Conservation (phyloP, 495 filamentous ascomycete genomes). For the Chlorociboria aeruginascens region DNA sequence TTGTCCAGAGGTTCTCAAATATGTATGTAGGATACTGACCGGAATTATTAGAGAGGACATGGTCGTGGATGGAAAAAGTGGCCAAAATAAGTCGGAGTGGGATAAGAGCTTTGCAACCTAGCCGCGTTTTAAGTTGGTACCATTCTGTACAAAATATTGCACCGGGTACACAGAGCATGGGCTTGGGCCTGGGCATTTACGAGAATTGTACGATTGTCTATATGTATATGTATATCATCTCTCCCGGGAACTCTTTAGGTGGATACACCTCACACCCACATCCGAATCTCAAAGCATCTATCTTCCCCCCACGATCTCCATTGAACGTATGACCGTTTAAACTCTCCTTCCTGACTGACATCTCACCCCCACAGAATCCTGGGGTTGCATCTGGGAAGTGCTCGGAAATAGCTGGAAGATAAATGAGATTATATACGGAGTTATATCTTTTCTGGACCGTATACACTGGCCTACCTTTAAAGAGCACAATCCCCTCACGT, state of each 20-base stretch:
- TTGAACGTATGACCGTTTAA: too few relatives aligned
- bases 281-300: too few relatives aligned
- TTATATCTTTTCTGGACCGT: too few relatives aligned
- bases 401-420: too few relatives aligned
- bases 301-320: too few relatives aligned
- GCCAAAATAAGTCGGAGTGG: slow-evolving; percentile 45
- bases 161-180: background rate
- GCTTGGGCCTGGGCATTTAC: background rate
- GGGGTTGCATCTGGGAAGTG: too few relatives aligned
- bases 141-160: slow-evolving; percentile 6
- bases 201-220: background rate
- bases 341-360: too few relatives aligned
- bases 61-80: slow-evolving; percentile 85
- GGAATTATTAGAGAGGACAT: slow-evolving; percentile 56
- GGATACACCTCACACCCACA: too few relatives aligned
- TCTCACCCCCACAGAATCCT: too few relatives aligned
- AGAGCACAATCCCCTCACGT: too few relatives aligned
- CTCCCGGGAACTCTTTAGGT: background rate
- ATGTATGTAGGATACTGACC: slow-evolving; percentile 13
- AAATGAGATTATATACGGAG: too few relatives aligned
- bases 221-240: slow-evolving; percentile 2
- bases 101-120: background rate
- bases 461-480: too few relatives aligned
- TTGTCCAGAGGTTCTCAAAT: slow-evolving; percentile 5
- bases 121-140: background rate